phyloP scores from a whole-genome alignment of 148 eudicot genomes.

The Euryodendron excelsum region DNA sequence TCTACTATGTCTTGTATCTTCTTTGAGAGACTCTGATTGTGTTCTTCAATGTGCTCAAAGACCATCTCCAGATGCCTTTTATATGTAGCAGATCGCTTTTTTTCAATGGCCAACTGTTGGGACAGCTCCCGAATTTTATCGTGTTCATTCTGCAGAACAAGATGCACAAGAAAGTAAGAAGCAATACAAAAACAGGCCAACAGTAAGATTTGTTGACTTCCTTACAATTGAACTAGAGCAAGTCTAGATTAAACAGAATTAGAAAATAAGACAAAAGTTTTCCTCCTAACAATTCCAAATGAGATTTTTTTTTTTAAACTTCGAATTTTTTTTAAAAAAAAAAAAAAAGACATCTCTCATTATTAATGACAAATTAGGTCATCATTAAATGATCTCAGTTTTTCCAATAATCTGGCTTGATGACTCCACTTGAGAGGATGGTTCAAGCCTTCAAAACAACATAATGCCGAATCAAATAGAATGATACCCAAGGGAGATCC shows the following conservation, averaged over 20 bases:
- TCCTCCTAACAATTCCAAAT: background rate
- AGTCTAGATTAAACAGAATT: background rate
- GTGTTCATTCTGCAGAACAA: slow-evolving; percentile 67
- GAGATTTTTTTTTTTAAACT: background rate
- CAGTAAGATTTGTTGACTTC: background rate
- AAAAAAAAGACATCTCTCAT: background rate
- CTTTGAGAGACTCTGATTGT: slow-evolving; percentile 68
- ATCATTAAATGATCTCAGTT: background rate
- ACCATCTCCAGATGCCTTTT: slow-evolving; percentile 87
- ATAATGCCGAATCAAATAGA: too few species aligned
- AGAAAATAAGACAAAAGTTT: background rate
- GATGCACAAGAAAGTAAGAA: background rate
- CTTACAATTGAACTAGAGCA: background rate
- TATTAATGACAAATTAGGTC: background rate
- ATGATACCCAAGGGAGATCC: too few species aligned
- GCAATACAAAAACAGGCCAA: background rate
- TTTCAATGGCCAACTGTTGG: slow-evolving; percentile 87
- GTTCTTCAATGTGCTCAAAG: slow-evolving; percentile 89
- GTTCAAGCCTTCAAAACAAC: too few species aligned
- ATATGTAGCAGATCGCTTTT: slow-evolving; percentile 71
- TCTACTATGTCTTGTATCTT: slow-evolving; percentile 70
- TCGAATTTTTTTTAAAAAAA: too few species aligned
- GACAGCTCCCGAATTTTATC: slow-evolving; percentile 86
- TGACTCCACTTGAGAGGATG: too few species aligned
- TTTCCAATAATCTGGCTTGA: too few species aligned